A percentile compares a stretch with the other conserved stretches of the same genome.
Conservation (phyloP, 305 asterid genomes). For the Rubia peregrina region DNA sequence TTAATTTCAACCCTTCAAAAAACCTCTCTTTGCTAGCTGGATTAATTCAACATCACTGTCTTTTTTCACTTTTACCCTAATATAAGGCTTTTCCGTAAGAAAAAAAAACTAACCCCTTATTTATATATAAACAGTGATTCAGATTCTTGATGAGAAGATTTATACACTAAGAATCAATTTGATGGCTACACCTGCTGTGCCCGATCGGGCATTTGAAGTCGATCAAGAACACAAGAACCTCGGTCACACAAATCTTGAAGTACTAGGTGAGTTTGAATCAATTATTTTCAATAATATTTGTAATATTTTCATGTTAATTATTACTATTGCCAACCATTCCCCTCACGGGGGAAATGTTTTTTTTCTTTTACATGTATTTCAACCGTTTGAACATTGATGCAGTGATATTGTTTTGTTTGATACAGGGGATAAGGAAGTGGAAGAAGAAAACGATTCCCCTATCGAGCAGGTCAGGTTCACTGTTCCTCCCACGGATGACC, state of each 20-base stretch:
- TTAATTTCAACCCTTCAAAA: not conserved
- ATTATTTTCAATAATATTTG: no score
- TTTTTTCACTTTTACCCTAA: not conserved
- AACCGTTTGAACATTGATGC: not conserved
- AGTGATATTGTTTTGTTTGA: not conserved
- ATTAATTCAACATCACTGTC: not conserved
- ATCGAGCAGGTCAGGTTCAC: conserved; percentile 65
- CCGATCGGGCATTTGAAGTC: conserved; percentile 11
- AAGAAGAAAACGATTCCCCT: conserved; percentile 6
- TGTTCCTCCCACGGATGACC: conserved; percentile 47
- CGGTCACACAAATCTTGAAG: conserved; percentile 21
- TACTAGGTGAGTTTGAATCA: conserved; percentile 12
- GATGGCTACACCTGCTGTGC: not conserved
- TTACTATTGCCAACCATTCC: no score
- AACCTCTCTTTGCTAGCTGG: not conserved
- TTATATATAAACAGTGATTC: not conserved
- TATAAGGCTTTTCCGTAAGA: not conserved
- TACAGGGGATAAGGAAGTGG: conserved; percentile 10
- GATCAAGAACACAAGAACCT: not conserved
- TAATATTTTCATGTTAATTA: no score
- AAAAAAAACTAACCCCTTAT: not conserved
- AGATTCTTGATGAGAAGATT: not conserved
- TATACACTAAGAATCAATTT: not conserved
- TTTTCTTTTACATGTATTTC: not conserved
- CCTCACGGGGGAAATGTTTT: no score